Evolutionary conservation across 2,329 filamentous ascomycete species (phyloP).

Genomic region (Boeremia exigua): DNA sequence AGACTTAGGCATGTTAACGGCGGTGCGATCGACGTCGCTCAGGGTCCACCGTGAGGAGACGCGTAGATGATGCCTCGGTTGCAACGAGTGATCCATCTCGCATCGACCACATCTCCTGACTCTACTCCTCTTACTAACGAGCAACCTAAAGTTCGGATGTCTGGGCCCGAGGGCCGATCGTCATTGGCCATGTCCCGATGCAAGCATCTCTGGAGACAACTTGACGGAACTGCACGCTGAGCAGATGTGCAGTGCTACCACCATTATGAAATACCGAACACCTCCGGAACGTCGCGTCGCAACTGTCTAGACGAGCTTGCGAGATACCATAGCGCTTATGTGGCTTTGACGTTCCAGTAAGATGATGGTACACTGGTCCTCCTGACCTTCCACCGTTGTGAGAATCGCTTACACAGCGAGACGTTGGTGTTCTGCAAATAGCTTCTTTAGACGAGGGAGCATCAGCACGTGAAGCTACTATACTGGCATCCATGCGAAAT

Average conservation of each 20-base stretch:
- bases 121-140: neutral
- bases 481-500: neutral
- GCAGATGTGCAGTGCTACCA: too few species aligned
- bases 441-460: neutral
- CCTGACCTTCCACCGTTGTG: neutral
- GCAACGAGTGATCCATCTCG: neutral
- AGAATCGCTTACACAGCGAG: neutral
- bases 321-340: neutral
- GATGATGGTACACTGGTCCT: neutral
- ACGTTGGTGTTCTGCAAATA: neutral
- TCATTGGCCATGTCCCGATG: neutral
- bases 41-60: constrained; percentile 1
- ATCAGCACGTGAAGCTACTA: too few species aligned
- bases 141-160: neutral
- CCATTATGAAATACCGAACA: too few species aligned
- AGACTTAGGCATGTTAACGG: neutral
- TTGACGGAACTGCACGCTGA: too few species aligned
- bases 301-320: neutral
- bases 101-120: neutral
- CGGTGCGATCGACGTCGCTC: neutral
- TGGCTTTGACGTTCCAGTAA: neutral
- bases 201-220: too few species aligned
- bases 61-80: constrained; percentile 10
- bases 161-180: neutral
- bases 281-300: too few species aligned